Evolutionary conservation across 345 rosid genomes (phyloP).

Genomic region (Syzygium jambos): DNA sequence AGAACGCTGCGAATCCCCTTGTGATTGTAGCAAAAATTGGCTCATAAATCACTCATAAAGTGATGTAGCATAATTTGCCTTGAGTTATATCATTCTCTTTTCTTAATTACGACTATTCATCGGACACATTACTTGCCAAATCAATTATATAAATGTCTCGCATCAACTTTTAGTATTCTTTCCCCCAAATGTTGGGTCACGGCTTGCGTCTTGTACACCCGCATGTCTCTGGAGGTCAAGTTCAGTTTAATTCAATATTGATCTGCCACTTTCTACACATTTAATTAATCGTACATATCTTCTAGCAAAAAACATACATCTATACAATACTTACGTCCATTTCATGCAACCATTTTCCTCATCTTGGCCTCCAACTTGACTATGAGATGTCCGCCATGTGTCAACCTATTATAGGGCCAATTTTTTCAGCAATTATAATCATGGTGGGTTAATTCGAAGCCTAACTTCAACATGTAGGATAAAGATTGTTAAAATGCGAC

Average conservation of each 20-base stretch:
- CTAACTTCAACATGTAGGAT: not conserved
- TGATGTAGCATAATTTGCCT: not conserved
- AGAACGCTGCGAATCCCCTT: not conserved
- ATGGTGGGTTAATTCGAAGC: not conserved
- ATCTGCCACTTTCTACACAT: not conserved
- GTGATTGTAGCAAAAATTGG: not conserved
- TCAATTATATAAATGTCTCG: not conserved
- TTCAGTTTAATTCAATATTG: not conserved
- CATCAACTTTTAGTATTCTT: not conserved
- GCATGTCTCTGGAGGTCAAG: not conserved
- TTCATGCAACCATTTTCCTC: not conserved
- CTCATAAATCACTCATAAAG: not conserved
- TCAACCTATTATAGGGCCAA: not conserved
- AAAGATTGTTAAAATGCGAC: not conserved
- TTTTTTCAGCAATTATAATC: no score
- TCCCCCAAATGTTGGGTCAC: not conserved
- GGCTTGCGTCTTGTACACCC: not conserved
- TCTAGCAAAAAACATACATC: not conserved
- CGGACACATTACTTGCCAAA: not conserved
- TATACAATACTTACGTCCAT: not conserved
- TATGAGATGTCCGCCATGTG: not conserved
- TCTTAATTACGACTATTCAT: not conserved
- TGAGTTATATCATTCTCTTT: not conserved
- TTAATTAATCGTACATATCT: not conserved
- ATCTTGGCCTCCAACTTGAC: not conserved